These are phyloP conservation scores for Mimosa pudica DNA, from an alignment of 306 rosid genomes.

Conservation along the genomic window DNA sequence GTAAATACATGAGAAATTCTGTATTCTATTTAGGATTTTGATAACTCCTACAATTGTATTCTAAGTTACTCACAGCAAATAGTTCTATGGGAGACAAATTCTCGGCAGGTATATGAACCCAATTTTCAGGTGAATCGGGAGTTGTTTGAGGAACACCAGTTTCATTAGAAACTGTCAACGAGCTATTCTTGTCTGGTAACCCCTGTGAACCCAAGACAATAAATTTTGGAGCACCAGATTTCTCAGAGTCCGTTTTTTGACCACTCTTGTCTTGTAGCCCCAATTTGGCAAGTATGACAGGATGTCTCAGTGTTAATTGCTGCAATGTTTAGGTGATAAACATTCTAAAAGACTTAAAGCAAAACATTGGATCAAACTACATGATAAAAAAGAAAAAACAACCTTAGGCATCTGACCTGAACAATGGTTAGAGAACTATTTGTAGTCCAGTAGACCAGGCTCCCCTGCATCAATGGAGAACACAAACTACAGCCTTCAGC, in stretches of 20 bases:
- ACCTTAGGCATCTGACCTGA: conserved; percentile 59
- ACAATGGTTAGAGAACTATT: conserved; percentile 64
- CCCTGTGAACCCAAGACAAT: conserved; percentile 36
- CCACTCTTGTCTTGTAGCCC: conserved; percentile 54
- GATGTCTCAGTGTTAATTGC: conserved; percentile 70
- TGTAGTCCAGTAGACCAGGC: conserved; percentile 86
- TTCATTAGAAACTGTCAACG: conserved; percentile 38
- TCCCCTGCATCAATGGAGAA: conserved; percentile 68
- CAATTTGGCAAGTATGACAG: conserved; percentile 66
- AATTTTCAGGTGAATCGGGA: conserved; percentile 55
- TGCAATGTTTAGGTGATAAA: conserved; percentile 48
- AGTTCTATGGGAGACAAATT: conserved; percentile 67
- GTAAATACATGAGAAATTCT: conserved; percentile 24
- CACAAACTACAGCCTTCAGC: conserved; percentile 30
- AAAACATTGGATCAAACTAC: conserved; percentile 29
- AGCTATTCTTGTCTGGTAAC: conserved; percentile 46
- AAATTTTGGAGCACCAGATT: conserved; percentile 41
- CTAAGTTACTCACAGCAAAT: conserved; percentile 59
- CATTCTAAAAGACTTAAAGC: conserved; percentile 2
- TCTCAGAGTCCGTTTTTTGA: conserved; percentile 37
- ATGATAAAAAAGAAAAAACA: conserved; percentile 9
- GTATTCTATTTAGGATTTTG: conserved; percentile 9
- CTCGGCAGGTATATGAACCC: conserved; percentile 54
- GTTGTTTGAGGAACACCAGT: conserved; percentile 38
- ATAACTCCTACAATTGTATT: conserved; percentile 31